Percentiles rank a stretch among this genome's conserved stretches.
Evolutionary conservation across 768 basidiomycete genomes (phyloP).

Genomic region (Mycena venus): DNA sequence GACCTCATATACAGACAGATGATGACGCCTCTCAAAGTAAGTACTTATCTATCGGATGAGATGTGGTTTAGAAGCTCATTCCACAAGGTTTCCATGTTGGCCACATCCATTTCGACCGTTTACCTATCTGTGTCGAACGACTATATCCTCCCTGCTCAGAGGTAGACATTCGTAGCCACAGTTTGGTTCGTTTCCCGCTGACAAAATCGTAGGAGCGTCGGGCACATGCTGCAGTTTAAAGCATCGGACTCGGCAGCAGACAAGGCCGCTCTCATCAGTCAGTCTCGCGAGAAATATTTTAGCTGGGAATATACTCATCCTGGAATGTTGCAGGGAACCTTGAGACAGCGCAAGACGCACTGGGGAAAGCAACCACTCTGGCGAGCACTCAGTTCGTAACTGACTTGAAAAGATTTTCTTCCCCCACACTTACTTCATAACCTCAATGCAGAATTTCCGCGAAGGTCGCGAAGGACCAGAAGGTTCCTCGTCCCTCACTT

Average conservation of each 20-base stretch:
- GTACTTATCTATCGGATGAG: background rate
- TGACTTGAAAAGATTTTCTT: background rate
- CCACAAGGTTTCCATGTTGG: background rate
- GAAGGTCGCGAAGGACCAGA: background rate
- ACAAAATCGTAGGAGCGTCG: background rate
- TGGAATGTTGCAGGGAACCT: background rate
- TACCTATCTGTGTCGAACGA: background rate
- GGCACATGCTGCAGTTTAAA: background rate
- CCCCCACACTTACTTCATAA: background rate
- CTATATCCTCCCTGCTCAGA: background rate
- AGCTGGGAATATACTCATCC: no score
- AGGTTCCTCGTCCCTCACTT: background rate
- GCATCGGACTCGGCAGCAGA: background rate
- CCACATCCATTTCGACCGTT: background rate
- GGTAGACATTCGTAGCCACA: background rate
- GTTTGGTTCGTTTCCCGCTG: background rate
- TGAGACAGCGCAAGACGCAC: background rate
- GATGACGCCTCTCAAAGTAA: background rate
- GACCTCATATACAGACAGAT: background rate
- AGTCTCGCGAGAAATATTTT: no score
- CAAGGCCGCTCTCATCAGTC: background rate
- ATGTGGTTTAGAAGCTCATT: background rate
- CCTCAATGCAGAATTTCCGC: background rate
- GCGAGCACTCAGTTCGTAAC: background rate
- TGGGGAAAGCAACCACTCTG: background rate